Percentiles rank a stretch among this genome's conserved stretches.
Conservation (phyloP, 345 rosid genomes). For the Ceriops decandra region DNA sequence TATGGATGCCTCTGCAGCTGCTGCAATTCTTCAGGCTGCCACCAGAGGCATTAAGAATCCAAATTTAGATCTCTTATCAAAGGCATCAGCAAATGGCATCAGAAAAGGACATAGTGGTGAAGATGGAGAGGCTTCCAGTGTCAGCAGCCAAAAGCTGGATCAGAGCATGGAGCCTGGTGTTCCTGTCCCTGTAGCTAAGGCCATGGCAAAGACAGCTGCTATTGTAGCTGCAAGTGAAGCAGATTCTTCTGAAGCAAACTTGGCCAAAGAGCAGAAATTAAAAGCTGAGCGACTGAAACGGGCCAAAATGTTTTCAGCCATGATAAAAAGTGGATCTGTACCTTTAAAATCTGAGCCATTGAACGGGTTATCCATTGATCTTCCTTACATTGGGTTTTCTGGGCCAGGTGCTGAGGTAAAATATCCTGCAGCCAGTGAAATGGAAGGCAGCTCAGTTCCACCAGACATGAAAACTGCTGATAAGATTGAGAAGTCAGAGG, state of each 20-base stretch:
- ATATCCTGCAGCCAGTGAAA: slow-evolving; percentile 33
- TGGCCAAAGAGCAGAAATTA: slow-evolving; percentile 73
- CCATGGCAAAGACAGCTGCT: slow-evolving; percentile 49
- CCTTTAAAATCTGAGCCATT: slow-evolving; percentile 43
- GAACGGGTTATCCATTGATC: slow-evolving; percentile 55
- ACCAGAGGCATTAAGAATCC: slow-evolving; percentile 82
- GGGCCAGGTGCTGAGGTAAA: slow-evolving; percentile 36
- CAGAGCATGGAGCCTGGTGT: slow-evolving; percentile 25
- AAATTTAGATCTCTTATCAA: slow-evolving; percentile 46
- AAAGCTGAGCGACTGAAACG: slow-evolving; percentile 94
- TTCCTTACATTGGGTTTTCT: slow-evolving; percentile 42
- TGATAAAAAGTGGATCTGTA: slow-evolving; percentile 58
- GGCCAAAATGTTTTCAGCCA: slow-evolving; percentile 86
- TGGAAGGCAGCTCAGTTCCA: slow-evolving; percentile 48
- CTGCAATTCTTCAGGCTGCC: slow-evolving; percentile 93
- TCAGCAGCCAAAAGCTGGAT: slow-evolving; percentile 26
- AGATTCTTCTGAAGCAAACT: slow-evolving; percentile 61
- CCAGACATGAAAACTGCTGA: slow-evolving; percentile 25
- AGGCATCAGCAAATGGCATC: slow-evolving; percentile 30
- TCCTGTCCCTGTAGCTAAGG: slow-evolving; percentile 43
- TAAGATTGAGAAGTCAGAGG: slow-evolving; percentile 35
- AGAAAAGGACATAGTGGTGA: slow-evolving; percentile 40
- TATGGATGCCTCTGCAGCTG: slow-evolving; percentile 76
- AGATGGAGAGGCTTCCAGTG: slow-evolving; percentile 26
- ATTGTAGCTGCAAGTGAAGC: slow-evolving; percentile 56